Conservation (phyloP, 139 green algal species). For the Chlamydomonas sp. region DNA sequence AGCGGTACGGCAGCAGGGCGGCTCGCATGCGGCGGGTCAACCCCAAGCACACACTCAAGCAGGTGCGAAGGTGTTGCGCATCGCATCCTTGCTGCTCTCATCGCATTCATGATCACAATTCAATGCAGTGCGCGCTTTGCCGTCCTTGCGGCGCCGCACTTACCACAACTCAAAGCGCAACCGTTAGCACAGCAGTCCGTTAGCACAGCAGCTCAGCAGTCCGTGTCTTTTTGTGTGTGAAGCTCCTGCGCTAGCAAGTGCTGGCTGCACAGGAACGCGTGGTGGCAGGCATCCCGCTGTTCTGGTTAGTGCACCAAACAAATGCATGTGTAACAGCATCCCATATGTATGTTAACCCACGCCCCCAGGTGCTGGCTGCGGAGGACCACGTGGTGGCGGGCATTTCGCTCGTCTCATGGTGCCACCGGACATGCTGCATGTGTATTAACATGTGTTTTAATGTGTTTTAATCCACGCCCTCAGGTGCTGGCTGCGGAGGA, state of each 20-base stretch:
- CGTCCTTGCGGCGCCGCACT: too few relatives aligned
- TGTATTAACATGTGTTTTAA: too few relatives aligned
- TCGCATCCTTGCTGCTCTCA: neutral
- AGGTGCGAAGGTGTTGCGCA: neutral
- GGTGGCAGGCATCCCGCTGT: conserved; percentile 44
- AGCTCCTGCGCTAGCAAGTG: too few relatives aligned
- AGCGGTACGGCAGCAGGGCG: conserved; percentile 66
- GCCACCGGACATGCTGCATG: too few relatives aligned
- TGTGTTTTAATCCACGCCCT: neutral
- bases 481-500: conserved; percentile 65
- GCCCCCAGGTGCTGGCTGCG: too few relatives aligned
- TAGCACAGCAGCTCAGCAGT: too few relatives aligned
- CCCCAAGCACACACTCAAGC: neutral
- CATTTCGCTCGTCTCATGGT: conserved; percentile 37
- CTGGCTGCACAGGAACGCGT: neutral
- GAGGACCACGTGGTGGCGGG: conserved; percentile 15
- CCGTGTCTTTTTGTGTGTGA: too few relatives aligned
- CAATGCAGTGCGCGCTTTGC: conserved; percentile 23
- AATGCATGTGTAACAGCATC: too few relatives aligned
- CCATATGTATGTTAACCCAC: neutral
- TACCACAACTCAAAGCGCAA: too few relatives aligned
- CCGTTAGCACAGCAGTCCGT: too few relatives aligned
- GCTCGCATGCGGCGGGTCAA: conserved; percentile 41
- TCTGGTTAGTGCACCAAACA: too few relatives aligned
- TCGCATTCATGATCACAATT: neutral